phyloP scores from a whole-genome alignment of 108 stramenopile genomes.

The Discostella stelligeroides region DNA sequence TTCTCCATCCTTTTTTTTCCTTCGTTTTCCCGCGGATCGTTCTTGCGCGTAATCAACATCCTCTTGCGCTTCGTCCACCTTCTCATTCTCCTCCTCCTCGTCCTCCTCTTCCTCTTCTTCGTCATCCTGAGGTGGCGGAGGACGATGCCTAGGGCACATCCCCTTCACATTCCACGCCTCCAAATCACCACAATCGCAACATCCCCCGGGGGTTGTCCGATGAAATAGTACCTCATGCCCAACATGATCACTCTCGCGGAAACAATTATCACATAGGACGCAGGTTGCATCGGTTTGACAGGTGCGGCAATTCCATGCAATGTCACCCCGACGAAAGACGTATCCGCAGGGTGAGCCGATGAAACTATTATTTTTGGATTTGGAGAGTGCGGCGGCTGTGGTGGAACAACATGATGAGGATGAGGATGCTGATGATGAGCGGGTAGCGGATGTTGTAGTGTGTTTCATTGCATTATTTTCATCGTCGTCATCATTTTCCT shows the following conservation, averaged over 20 bases:
- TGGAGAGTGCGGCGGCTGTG: slow-evolving; percentile 6
- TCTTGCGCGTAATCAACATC: not conserved
- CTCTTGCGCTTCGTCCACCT: slow-evolving; percentile 12
- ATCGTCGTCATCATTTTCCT: not conserved
- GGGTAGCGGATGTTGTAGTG: too few species aligned
- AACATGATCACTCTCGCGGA: slow-evolving; percentile 85
- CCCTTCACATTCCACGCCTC: slow-evolving; percentile 95
- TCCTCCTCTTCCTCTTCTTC: slow-evolving; percentile 15
- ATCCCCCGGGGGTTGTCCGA: slow-evolving; percentile 94
- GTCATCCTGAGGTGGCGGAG: slow-evolving; percentile 14
- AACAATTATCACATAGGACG: slow-evolving; percentile 96
- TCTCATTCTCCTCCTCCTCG: slow-evolving; percentile 25
- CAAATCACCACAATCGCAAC: slow-evolving; percentile 99
- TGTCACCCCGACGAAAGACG: slow-evolving; percentile 93
- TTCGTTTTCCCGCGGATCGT: slow-evolving; percentile 49
- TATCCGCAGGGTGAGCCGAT: slow-evolving; percentile 87
- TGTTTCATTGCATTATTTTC: slow-evolving; percentile 7
- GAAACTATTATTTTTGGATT: not conserved
- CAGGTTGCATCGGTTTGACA: slow-evolving; percentile 96
- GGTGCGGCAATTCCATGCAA: slow-evolving; percentile 98
- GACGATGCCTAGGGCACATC: slow-evolving; percentile 87
- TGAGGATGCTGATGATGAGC: too few species aligned
- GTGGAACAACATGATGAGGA: slow-evolving; percentile 4
- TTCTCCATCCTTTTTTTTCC: too few species aligned
- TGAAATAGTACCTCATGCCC: slow-evolving; percentile 99